Conservation (phyloP, 306 rosid species). For the Canavalia ensiformis region DNA sequence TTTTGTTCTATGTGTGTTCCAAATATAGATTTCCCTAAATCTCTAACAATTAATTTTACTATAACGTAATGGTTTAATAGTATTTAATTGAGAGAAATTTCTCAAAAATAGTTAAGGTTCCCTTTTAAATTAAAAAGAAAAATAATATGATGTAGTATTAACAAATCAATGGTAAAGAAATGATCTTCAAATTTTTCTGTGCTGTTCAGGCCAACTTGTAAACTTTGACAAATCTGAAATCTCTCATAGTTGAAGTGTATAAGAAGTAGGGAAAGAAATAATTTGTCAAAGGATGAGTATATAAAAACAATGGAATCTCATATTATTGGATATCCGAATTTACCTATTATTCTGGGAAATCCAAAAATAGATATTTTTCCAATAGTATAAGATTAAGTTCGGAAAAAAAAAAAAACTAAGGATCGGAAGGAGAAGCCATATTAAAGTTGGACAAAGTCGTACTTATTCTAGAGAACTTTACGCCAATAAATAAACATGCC, state of each 20-base stretch:
- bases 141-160: not conserved
- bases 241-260: not conserved
- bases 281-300: not conserved
- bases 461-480: not conserved
- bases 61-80: not conserved
- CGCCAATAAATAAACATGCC: no score
- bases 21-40: not conserved
- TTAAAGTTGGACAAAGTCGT: not conserved
- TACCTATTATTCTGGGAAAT: not conserved
- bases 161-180: constrained; percentile 1
- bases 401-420: not conserved
- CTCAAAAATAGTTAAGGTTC: not conserved
- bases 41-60: not conserved
- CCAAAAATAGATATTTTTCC: not conserved
- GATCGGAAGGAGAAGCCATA: not conserved
- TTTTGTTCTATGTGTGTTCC: not conserved
- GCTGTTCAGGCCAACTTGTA: not conserved
- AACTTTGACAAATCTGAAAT: not conserved
- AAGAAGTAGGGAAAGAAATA: not conserved
- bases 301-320: not conserved
- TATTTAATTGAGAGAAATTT: not conserved
- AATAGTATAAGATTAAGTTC: not conserved
- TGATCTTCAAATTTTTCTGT: not conserved
- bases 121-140: not conserved
- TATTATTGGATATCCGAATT: not conserved